Evolutionary conservation across 768 basidiomycete genomes (phyloP).

Genomic region (Calocybe cyanea): DNA sequence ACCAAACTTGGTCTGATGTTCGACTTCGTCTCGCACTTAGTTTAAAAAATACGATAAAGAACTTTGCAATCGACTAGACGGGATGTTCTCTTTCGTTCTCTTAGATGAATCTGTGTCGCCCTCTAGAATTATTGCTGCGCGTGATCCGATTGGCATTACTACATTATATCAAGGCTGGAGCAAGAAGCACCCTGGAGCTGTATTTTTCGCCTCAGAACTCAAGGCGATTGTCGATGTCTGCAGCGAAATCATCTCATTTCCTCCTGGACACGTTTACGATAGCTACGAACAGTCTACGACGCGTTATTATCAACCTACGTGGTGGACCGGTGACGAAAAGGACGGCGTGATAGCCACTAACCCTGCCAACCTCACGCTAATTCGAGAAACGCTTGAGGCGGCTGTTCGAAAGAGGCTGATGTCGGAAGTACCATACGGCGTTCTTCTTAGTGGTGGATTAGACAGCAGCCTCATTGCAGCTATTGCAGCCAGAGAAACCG

Average conservation of each 20-base stretch:
- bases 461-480: constrained; percentile 96
- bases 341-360: constrained; percentile 54
- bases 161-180: constrained; percentile 98
- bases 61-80: constrained; percentile 81
- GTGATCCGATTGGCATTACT: constrained; percentile 97
- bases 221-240: constrained; percentile 90
- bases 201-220: constrained; percentile 95
- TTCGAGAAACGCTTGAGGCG: constrained; percentile 82
- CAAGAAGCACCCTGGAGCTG: constrained; percentile 73
- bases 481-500: constrained; percentile 92
- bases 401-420: constrained; percentile 94
- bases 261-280: constrained; percentile 96
- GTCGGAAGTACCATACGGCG: constrained; percentile 98
- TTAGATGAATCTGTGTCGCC: constrained; percentile 91
- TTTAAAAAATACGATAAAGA: constrained; percentile 79
- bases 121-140: constrained; percentile 88
- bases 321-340: constrained; percentile 86
- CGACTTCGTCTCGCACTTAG: constrained; percentile 34
- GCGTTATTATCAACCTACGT: constrained; percentile 84
- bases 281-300: constrained; percentile 72
- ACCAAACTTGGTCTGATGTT: too few relatives aligned
- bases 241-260: constrained; percentile 92
- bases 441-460: constrained; percentile 90
- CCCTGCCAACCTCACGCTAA: constrained; percentile 56
- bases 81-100: constrained; percentile 98